Evolutionary conservation across 169 alveolate genomes (phyloP), one percentile per base, ranked within the genome.

Genomic region (Cyclospora cayetanensis): DNA sequence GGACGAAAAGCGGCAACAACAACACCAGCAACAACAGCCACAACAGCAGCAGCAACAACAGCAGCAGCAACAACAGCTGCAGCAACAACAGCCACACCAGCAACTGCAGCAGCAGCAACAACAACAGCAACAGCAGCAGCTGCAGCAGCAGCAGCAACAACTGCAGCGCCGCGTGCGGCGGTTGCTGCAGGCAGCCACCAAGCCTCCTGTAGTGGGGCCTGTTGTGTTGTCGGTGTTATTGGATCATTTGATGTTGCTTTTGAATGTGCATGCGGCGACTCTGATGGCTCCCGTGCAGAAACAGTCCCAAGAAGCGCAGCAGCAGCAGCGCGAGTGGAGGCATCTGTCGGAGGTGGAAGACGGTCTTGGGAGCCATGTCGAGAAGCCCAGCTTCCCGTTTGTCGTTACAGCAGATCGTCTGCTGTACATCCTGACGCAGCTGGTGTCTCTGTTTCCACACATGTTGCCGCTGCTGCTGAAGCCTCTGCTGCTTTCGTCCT

Each of bases 341-440:
- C 46, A 31, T 3, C 70, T 29, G 60, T 70, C 53, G 0, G 83
- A 70, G 12, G 34, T 70, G 55, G 83, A 70, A 41, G 34, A 29
- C 27, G 83, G 83, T 55, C 7, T 70, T 11, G 43, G 34, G n/a
- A n/a, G 43, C n/a, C 55, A 39, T 12, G 29, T 3, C 5, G 52
- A 80, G 42, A 80, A 80, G 52, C 93, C 93, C 9, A 12, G n/a
- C 35, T 76, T 50, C 37, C 93, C 93, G 0, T 89, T 53, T 34
- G 89, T 84, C 0, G 52, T 89, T 12, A 72, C 93, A 0, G 88
- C 93, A 3, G 93, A 89, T 53, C 63, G 89, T 1, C 88, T 89
- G n/a, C 66, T 89, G 25, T 89, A 89, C 50, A 43, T 89, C 41
- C 65, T 89, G 65, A 29, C 60, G 68, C 82, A 74, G 80, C 68